Evolutionary conservation across 2,329 filamentous ascomycete species (phyloP).

Genomic region (Graphilbum sp.): DNA sequence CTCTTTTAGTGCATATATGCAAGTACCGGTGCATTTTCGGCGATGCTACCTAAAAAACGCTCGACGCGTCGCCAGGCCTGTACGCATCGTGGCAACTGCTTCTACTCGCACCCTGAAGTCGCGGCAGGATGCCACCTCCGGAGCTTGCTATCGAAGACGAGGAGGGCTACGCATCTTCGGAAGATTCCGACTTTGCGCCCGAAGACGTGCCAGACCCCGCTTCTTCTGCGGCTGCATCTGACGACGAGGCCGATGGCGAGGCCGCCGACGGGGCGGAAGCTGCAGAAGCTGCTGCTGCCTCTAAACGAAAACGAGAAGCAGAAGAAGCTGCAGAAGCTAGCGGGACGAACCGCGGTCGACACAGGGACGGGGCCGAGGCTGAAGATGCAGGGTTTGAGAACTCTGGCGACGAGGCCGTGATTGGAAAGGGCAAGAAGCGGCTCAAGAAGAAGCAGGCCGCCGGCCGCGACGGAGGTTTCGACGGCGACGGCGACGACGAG

Average conservation of each 20-base stretch:
- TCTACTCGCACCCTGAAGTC: no score
- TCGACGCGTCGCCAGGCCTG: not conserved
- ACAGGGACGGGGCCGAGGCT: slow-evolving; percentile 14
- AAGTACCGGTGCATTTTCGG: no score
- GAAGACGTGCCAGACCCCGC: slow-evolving; percentile 29
- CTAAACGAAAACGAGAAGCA: slow-evolving; percentile 14
- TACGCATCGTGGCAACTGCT: no score
- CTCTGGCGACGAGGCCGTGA: slow-evolving; percentile 57
- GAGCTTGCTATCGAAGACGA: slow-evolving; percentile 12
- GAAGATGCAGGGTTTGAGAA: slow-evolving; percentile 41
- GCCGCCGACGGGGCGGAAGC: slow-evolving; percentile 4
- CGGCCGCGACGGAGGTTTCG: slow-evolving; percentile 9
- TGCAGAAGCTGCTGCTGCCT: slow-evolving; percentile 10
- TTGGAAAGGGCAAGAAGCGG: slow-evolving; percentile 42
- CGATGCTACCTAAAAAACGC: no score
- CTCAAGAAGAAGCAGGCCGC: slow-evolving; percentile 24
- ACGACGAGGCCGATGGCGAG: slow-evolving; percentile 15
- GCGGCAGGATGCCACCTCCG: not conserved
- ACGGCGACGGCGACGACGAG: slow-evolving; percentile 36
- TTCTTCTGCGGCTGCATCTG: slow-evolving; percentile 31
- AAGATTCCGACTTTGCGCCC: slow-evolving; percentile 60
- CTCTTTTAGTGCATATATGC: no score
- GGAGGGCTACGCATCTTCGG: slow-evolving; percentile 46
- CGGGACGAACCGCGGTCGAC: not conserved
- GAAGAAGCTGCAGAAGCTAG: not conserved